phyloP scores from a whole-genome alignment of 768 basidiomycete genomes.

The Megacollybia marginata region DNA sequence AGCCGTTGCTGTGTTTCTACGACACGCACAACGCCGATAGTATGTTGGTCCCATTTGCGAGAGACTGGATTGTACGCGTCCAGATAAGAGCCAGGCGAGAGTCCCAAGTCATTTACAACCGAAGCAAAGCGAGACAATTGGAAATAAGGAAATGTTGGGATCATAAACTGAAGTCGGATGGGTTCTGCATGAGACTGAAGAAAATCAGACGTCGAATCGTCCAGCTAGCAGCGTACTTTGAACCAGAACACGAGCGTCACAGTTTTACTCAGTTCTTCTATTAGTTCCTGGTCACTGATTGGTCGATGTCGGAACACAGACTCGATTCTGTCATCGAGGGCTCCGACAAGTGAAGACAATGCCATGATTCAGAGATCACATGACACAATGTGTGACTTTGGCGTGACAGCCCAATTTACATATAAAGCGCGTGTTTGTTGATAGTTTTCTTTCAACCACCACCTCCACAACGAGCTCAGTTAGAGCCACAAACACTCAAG shows the following conservation, averaged over 20 bases:
- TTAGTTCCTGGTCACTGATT: slow-evolving; percentile 4
- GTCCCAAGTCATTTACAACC: slow-evolving; percentile 47
- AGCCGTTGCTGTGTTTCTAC: slow-evolving; percentile 55
- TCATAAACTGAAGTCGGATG: slow-evolving; percentile 47
- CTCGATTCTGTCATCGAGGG: too few relatives aligned
- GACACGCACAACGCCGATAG: slow-evolving; percentile 48
- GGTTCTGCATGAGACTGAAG: slow-evolving; percentile 44
- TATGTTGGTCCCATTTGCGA: slow-evolving; percentile 63
- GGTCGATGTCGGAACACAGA: too few relatives aligned
- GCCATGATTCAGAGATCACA: too few relatives aligned
- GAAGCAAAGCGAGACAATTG: slow-evolving; percentile 45
- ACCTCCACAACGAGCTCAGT: too few relatives aligned
- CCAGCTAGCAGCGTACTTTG: slow-evolving; percentile 33
- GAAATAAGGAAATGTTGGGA: slow-evolving; percentile 61
- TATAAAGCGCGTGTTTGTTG: too few relatives aligned
- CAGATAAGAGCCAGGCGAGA: slow-evolving; percentile 45
- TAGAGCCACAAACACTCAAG: not conserved
- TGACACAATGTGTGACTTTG: too few relatives aligned
- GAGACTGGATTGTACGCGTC: slow-evolving; percentile 51
- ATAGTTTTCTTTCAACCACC: too few relatives aligned
- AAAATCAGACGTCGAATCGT: slow-evolving; percentile 13
- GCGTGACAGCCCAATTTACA: too few relatives aligned
- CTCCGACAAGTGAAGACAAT: too few relatives aligned
- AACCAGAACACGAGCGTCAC: slow-evolving; percentile 68
- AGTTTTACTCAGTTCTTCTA: slow-evolving; percentile 42